Evolutionary conservation across 768 basidiomycete species (phyloP), one percentile per base, ranked within the genome.

Genomic region (Calocera viscosa): DNA sequence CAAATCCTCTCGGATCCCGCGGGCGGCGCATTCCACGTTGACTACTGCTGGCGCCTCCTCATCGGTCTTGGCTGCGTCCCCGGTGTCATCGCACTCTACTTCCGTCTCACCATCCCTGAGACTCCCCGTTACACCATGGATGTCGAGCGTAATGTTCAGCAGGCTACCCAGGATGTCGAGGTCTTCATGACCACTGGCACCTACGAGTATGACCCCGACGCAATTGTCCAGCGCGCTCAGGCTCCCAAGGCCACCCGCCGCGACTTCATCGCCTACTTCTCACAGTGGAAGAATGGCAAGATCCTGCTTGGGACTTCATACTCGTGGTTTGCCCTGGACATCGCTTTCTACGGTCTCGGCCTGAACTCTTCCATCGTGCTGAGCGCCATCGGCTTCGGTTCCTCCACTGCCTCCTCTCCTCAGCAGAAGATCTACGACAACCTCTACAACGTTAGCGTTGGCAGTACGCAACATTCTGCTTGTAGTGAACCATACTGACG

Each of bases 301-400:
- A 77, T 91, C 64, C 81, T 94, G 66, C 75, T 94, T 60, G 92
- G 90, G 17, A 81, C 85, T 0, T 76, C 89, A 0, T 94, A 87
- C 75, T 89, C 87, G 10, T 94, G 92, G 92, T 94, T 94, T 69
- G 91, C 91, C 10, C 83, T 92, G 28, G 91, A 90, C 71, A 85
- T 94, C 66, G 90, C 91, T 10, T 94, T 90, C 78, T 93, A 94
- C 75, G 91, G 91, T 64, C 82, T 95, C 39, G 88, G 90, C 66
- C 82, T 95, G 66, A 94, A 94, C 77, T 89, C 86, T 1, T 81
- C 84, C 38, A 84, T 86, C 73, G 87, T 94, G 69, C 80, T 94
- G 63, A 75, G 78, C 65, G 82, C 87, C 33, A 92, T 93, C 72
- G 77, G 76, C 66, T 91, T 88, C 73, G 90, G 90, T 64, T 74